A percentile compares a stretch with the other conserved stretches of the same genome.
phyloP scores from a whole-genome alignment of 805 yeast genomes.

The Sugiyamaella lignohabitans region DNA sequence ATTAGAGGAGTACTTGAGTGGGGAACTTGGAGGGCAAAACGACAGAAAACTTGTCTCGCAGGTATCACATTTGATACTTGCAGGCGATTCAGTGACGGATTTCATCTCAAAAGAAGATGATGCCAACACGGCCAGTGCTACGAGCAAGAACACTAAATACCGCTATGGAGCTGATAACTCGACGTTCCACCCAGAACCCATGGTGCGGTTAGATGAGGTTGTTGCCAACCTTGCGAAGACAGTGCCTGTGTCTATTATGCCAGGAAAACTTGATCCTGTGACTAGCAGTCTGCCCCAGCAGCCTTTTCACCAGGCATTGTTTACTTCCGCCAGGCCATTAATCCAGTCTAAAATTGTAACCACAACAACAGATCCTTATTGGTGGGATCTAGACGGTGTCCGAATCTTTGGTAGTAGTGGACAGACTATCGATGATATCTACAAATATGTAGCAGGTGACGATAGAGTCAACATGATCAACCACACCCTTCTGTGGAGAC shows the following conservation, averaged over 20 bases:
- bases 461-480: slow-evolving; percentile 53
- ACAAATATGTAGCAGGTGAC: slow-evolving; percentile 50
- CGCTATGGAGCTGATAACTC: background rate
- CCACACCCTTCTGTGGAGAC: slow-evolving; percentile 73
- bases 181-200: slow-evolving; percentile 24
- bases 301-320: slow-evolving; percentile 73
- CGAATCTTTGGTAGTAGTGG: slow-evolving; percentile 73
- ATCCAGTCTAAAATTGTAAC: slow-evolving; percentile 37
- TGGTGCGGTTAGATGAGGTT: slow-evolving; percentile 45
- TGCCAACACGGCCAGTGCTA: too few relatives aligned
- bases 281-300: slow-evolving; percentile 83
- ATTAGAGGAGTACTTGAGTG: slow-evolving; percentile 62
- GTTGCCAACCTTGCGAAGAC: slow-evolving; percentile 50
- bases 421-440: slow-evolving; percentile 73
- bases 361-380: slow-evolving; percentile 64
- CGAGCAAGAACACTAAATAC: slow-evolving; percentile 13
- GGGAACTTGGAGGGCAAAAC: slow-evolving; percentile 47
- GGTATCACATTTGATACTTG: slow-evolving; percentile 51
- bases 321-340: slow-evolving; percentile 42
- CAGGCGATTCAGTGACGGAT: slow-evolving; percentile 59
- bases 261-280: slow-evolving; percentile 84
- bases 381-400: slow-evolving; percentile 53
- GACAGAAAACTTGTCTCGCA: slow-evolving; percentile 22
- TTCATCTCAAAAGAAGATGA: slow-evolving; percentile 11
- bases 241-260: slow-evolving; percentile 70